A percentile compares a stretch with the other conserved stretches of the same genome.
Conservation (phyloP, 116 monocot genomes). For the Phalaenopsis hybrid region DNA sequence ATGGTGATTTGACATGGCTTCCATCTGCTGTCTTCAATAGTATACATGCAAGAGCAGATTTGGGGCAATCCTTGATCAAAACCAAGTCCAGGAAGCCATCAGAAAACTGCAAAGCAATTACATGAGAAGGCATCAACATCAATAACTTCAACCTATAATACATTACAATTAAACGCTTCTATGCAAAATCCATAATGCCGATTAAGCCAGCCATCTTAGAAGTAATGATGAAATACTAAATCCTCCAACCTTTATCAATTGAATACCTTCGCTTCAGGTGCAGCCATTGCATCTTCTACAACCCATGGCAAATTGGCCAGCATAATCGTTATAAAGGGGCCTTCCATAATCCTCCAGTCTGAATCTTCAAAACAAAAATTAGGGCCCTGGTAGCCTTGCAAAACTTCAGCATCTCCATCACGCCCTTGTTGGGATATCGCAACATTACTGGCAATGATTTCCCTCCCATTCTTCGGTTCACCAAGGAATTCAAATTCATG, state of each 20-base stretch:
- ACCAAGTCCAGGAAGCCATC: slow-evolving; percentile 83
- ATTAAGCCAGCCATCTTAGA: neutral
- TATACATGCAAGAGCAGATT: slow-evolving; percentile 34
- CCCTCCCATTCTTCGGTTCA: slow-evolving; percentile 20
- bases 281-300: slow-evolving; percentile 41
- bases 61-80: slow-evolving; percentile 66
- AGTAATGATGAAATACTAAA: too few relatives aligned
- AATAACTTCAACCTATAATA: neutral
- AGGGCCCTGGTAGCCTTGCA: slow-evolving; percentile 47
- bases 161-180: neutral
- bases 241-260: neutral
- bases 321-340: slow-evolving; percentile 70
- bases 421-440: neutral
- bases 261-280: slow-evolving; percentile 77
- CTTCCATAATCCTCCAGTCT: slow-evolving; percentile 67
- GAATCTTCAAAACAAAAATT: slow-evolving; percentile 21
- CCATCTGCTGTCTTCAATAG: slow-evolving; percentile 54
- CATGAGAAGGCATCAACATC: neutral
- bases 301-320: slow-evolving; percentile 84
- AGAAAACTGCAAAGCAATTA: slow-evolving; percentile 55
- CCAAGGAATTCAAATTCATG: slow-evolving; percentile 68
- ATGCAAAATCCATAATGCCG: neutral
- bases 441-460: neutral
- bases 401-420: slow-evolving; percentile 3
- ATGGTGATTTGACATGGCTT: slow-evolving; percentile 60